Evolutionary conservation across 192 early-diverging fungal species (phyloP), one percentile per base, ranked within the genome.

Genomic region (Coemansia sp.): DNA sequence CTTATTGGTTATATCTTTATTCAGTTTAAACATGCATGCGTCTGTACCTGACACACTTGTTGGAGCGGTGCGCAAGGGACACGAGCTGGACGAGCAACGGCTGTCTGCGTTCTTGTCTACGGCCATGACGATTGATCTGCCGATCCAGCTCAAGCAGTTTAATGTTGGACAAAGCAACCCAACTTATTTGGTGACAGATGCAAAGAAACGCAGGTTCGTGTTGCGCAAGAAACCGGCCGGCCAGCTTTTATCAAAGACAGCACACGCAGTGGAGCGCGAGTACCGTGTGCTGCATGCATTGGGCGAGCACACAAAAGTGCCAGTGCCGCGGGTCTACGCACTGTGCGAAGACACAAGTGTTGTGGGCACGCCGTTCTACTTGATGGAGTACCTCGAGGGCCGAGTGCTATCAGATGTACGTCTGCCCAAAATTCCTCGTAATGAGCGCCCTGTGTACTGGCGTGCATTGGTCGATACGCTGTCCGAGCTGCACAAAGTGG

Each of bases 151-250:
- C 43, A 82, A 84, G 57, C 94, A 98, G 83, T 98, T 98, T 75
- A 89, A 89, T 59, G 80, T 92, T 6, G 96, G 96, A 0, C 94
- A 96, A 65, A 92, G 90, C 72, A 98, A 98, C 68, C 96, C 96
- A 7, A 98, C 96, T 6, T 98, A 93, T 61, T 83, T 95, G 45
- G 70, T 98, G 39, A 86, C 78, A 16, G 91, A 91, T 57, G 77
- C 80, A 1, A 7, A n/a, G 57, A 93, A 89, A 49, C 79, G 77
- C 41, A 82, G 71, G 23, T 93, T 88, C 68, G 93, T 95, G 38
- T 80, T 97, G 45, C 88, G 94, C 62, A 96, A 96, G 83, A 96
- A 96, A 75, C 96, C 94, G 1, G 89, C 91, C 11, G 96, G 96
- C 10, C 59, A 85, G 9, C 82, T 98, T 14, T 48, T 98, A 11